These are phyloP conservation scores for Penicillium nucicola DNA, from an alignment of 495 filamentous ascomycete species.

Conservation along the genomic window DNA sequence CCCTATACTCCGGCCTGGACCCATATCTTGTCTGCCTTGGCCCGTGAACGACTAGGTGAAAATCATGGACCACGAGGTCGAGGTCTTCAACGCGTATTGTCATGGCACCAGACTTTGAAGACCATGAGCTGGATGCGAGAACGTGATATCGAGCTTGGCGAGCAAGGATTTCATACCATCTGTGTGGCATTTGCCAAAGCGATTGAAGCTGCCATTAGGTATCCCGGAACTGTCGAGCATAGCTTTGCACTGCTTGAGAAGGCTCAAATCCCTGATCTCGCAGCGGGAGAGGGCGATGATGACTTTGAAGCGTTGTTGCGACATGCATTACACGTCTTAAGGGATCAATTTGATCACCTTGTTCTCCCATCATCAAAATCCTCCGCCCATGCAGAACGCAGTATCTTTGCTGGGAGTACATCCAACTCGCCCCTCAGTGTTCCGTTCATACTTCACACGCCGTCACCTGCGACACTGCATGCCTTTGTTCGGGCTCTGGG, in stretches of 20 bases:
- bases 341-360: constrained; percentile 36
- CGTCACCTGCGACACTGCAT: constrained; percentile 47
- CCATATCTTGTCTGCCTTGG: constrained; percentile 30
- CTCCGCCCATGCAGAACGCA: constrained; percentile 21
- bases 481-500: constrained; percentile 53
- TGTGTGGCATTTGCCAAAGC: constrained; percentile 44
- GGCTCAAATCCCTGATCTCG: constrained; percentile 6
- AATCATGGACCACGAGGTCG: constrained; percentile 12
- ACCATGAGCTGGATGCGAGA: constrained; percentile 38
- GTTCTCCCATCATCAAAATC: constrained; percentile 29
- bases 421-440: constrained; percentile 16
- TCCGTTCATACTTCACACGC: constrained; percentile 38
- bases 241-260: constrained; percentile 17
- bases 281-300: constrained; percentile 8
- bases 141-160: constrained; percentile 34
- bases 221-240: constrained; percentile 24
- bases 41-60: constrained; percentile 15
- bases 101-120: constrained; percentile 41
- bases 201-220: constrained; percentile 27
- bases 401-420: constrained; percentile 10
- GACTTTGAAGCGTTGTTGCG: constrained; percentile 30
- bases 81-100: constrained; percentile 30
- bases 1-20: constrained; percentile 39
- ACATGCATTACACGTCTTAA: constrained; percentile 30
- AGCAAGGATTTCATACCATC: constrained; percentile 43